Conservation (phyloP, 2,329 filamentous ascomycete species). For the Ceratocystis eucalypticola region DNA sequence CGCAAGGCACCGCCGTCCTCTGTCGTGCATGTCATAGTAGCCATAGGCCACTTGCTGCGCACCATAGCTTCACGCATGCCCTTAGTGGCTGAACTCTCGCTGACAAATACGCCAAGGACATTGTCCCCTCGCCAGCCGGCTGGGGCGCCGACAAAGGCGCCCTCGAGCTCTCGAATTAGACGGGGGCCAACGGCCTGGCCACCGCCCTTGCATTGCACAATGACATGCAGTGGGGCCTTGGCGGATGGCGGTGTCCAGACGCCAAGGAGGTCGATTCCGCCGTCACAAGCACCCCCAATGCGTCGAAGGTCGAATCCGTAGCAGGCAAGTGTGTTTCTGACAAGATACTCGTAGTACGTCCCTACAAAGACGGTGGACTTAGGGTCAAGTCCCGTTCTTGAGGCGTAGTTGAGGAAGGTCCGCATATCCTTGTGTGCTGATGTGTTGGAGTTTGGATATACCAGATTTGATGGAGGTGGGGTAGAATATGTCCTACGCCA, state of each 20-base stretch:
- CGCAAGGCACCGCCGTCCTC: constrained; percentile 42
- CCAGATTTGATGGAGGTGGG: not conserved
- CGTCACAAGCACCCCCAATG: constrained; percentile 52
- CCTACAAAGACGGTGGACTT: constrained; percentile 52
- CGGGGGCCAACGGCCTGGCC: constrained; percentile 40
- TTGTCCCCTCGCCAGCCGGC: constrained; percentile 52
- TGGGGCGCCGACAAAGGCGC: constrained; percentile 61
- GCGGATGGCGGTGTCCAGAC: constrained; percentile 46
- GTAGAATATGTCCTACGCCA: constrained; percentile 8
- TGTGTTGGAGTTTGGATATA: constrained; percentile 16
- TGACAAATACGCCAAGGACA: constrained; percentile 58
- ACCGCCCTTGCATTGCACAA: constrained; percentile 58
- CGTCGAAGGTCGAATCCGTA: constrained; percentile 53
- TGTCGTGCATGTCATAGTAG: constrained; percentile 46
- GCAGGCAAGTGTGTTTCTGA: constrained; percentile 39
- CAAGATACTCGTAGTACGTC: constrained; percentile 65
- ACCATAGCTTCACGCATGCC: constrained; percentile 63
- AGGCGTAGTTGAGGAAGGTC: constrained; percentile 52
- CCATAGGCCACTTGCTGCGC: constrained; percentile 55
- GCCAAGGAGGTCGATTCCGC: constrained; percentile 62
- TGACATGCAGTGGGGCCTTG: constrained; percentile 31
- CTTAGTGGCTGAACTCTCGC: constrained; percentile 56
- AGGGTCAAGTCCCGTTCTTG: constrained; percentile 40
- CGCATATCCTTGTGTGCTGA: constrained; percentile 44
- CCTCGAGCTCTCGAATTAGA: constrained; percentile 62